Evolutionary conservation across 2,329 filamentous ascomycete genomes (phyloP), one percentile per base, ranked within the genome.

Genomic region (Lasiodiplodia sp.): DNA sequence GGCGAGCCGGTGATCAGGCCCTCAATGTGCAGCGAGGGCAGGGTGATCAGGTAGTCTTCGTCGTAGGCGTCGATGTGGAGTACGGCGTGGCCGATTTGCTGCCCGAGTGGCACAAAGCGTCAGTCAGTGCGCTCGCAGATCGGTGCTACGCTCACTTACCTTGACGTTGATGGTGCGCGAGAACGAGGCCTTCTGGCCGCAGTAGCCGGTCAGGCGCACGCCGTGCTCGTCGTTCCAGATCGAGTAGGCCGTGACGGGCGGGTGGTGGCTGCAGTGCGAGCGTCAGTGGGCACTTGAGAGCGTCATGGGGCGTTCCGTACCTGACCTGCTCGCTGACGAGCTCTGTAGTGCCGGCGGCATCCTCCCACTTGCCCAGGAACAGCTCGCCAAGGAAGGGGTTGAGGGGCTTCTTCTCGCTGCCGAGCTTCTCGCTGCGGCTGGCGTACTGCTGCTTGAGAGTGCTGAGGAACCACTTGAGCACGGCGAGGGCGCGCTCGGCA

Each of bases 331-430:
- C 95, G 76, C 93, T 97, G 75, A 97, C 87, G 72, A 99, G 87
- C 74, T 91, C 88, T 34, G 96, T 98, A 58, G 90, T 91, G 68
- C 95, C 95, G 66, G 89, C 88, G 57, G 88, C 86, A 76, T 97
- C 92, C 69, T 91, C 88, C 96, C 96, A 99, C 75, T 90, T 91
- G 28, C 95, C 96, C 34, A 98, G 81, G 82, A 97, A 98, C 40
- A 98, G 87, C 83, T 99, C 95, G 68, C 95, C 95, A 44, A 99
- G 83, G 82, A 99, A 98, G 0, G 96, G 96, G 78, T 99, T 98
- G 69, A 99, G 83, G 2, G 95, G 95, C 85, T 98, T 99, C 89
- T 98, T 98, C 85, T 97, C 95, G 76, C 93, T 96, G 62, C 93
- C 94, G 72, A 90, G 81, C 79, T 90, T 90, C 78, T 97, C 94